A percentile compares a stretch with the other conserved stretches of the same genome.
Evolutionary conservation across 2,329 filamentous ascomycete genomes (phyloP).

Genomic region (Clathrospora elynae): DNA sequence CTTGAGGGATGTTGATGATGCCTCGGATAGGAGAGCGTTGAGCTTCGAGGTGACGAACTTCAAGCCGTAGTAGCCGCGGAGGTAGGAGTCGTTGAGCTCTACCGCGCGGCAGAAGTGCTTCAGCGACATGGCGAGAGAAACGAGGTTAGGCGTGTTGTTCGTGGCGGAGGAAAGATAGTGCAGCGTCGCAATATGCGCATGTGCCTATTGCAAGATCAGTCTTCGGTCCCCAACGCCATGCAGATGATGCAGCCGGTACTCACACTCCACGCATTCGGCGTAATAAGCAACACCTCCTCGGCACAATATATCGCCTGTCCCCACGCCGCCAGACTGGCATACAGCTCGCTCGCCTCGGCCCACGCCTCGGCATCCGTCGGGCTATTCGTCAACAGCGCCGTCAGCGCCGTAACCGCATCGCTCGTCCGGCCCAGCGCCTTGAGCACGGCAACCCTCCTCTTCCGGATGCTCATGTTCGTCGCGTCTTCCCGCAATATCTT

Average conservation of each 20-base stretch:
- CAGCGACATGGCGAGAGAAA: constrained; percentile 69
- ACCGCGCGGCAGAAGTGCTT: constrained; percentile 88
- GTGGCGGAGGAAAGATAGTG: constrained; percentile 67
- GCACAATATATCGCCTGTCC: constrained; percentile 84
- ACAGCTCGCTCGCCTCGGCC: constrained; percentile 88
- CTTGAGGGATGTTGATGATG: constrained; percentile 30
- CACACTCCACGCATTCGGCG: constrained; percentile 95
- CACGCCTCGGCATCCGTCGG: constrained; percentile 93
- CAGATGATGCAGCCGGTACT: constrained; percentile 43
- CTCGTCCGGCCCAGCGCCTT: constrained; percentile 70
- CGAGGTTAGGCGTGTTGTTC: constrained; percentile 36
- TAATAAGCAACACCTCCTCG: constrained; percentile 85
- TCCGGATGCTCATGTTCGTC: constrained; percentile 82
- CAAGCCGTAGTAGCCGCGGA: constrained; percentile 90
- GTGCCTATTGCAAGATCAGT: constrained; percentile 62
- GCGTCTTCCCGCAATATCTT: constrained; percentile 72
- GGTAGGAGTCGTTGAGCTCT: constrained; percentile 90
- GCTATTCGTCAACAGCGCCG: constrained; percentile 76
- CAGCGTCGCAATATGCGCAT: constrained; percentile 84
- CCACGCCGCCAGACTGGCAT: constrained; percentile 77
- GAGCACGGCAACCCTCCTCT: constrained; percentile 80
- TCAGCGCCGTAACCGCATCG: constrained; percentile 77
- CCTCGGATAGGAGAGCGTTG: constrained; percentile 40
- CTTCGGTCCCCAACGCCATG: too few relatives aligned
- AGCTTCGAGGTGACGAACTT: constrained; percentile 67